Percentiles rank a stretch among this genome's conserved stretches.
Evolutionary conservation across 2,329 filamentous ascomycete genomes (phyloP).

Genomic region (Trichoderma citrinoviride): DNA sequence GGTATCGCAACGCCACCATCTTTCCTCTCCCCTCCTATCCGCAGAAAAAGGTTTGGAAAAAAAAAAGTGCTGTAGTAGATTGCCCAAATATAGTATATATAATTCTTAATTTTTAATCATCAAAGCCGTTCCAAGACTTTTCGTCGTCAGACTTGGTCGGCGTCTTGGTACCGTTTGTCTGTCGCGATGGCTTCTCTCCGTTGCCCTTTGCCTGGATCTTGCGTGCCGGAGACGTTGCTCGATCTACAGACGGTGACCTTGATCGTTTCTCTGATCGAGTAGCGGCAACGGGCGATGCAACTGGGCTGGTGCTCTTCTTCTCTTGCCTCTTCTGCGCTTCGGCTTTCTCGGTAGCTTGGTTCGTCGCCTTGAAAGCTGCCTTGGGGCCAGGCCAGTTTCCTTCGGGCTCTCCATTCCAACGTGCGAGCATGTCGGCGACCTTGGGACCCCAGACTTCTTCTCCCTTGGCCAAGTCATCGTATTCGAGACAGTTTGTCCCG

Average conservation of each 20-base stretch:
- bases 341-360: conserved; percentile 27
- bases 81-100: background rate
- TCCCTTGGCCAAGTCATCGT: conserved; percentile 69
- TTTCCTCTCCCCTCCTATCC: background rate
- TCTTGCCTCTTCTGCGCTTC: conserved; percentile 20
- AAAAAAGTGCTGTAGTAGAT: background rate
- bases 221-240: conserved; percentile 30
- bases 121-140: conserved; percentile 44
- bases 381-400: conserved; percentile 27
- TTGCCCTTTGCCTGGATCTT: conserved; percentile 31
- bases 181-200: conserved; percentile 25
- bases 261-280: conserved; percentile 32
- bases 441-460: conserved; percentile 78
- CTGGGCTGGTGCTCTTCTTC: conserved; percentile 22
- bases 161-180: conserved; percentile 10
- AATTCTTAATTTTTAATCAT: conserved; percentile 32
- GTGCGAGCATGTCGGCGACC: conserved; percentile 50
- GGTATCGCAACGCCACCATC: background rate
- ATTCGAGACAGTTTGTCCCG: conserved; percentile 71
- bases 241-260: conserved; percentile 31
- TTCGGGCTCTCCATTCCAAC: conserved; percentile 41
- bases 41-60: background rate
- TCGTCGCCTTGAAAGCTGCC: conserved; percentile 25
- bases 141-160: conserved; percentile 37
- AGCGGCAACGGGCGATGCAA: conserved; percentile 1